Conservation (phyloP, 2,329 filamentous ascomycete genomes). For the Teratosphaeria nubilosa region DNA sequence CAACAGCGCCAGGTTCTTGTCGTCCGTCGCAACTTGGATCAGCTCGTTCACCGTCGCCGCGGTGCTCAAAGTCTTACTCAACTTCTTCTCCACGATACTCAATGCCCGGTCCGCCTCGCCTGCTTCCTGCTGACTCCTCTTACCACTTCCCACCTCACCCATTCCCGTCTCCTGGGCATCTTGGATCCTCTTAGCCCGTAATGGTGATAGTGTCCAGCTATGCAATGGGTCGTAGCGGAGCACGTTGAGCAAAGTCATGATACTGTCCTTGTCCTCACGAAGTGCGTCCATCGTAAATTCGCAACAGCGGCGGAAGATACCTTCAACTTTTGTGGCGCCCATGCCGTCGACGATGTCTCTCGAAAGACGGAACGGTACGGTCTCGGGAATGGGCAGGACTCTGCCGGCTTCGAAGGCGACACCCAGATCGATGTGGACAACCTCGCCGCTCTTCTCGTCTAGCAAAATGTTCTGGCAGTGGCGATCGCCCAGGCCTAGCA, state of each 20-base stretch:
- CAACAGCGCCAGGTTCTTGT: constrained; percentile 80
- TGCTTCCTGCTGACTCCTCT: constrained; percentile 43
- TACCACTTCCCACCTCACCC: constrained; percentile 26
- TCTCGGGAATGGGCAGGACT: constrained; percentile 87
- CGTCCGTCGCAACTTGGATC: constrained; percentile 91
- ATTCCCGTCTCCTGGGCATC: constrained; percentile 48
- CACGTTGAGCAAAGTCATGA: constrained; percentile 98
- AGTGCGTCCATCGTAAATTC: constrained; percentile 94
- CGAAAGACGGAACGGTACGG: constrained; percentile 90
- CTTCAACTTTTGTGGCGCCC: constrained; percentile 90
- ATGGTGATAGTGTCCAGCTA: constrained; percentile 78
- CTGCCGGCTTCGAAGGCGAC: constrained; percentile 95
- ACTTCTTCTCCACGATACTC: constrained; percentile 88
- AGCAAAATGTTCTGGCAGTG: constrained; percentile 96
- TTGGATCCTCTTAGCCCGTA: constrained; percentile 57
- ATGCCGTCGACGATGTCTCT: constrained; percentile 94
- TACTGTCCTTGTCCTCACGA: constrained; percentile 88
- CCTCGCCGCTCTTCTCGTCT: constrained; percentile 80
- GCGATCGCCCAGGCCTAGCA: constrained; percentile 84
- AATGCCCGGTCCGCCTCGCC: constrained; percentile 85
- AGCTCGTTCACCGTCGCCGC: constrained; percentile 93
- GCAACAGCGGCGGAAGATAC: constrained; percentile 93
- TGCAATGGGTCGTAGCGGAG: constrained; percentile 96
- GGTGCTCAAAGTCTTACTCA: constrained; percentile 87
- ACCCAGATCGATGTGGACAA: constrained; percentile 92